Percentiles rank a stretch among this genome's conserved stretches.
These are phyloP conservation scores for Eucalyptus erythrocorys DNA, from an alignment of 345 rosid genomes.

Conservation along the genomic window DNA sequence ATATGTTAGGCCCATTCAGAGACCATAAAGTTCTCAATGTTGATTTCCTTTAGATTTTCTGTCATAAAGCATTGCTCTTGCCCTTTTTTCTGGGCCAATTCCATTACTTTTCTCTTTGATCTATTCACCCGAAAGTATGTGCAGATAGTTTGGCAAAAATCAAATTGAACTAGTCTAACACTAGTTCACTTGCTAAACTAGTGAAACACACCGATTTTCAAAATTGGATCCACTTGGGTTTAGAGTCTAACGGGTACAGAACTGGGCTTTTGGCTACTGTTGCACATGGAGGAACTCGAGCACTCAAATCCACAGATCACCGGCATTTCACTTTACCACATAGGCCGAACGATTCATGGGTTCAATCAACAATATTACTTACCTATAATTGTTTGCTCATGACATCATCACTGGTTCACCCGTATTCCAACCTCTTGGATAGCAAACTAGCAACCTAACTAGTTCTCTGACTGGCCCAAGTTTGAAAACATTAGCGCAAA, in stretches of 20 bases:
- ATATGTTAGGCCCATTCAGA: no score
- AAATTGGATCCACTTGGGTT: background rate
- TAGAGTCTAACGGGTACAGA: background rate
- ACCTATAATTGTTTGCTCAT: background rate
- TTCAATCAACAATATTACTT: background rate
- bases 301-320: background rate
- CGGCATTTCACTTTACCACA: background rate
- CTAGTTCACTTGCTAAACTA: background rate
- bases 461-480: background rate
- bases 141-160: no score
- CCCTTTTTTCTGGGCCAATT: no score
- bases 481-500: background rate
- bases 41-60: no score
- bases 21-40: no score
- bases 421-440: background rate
- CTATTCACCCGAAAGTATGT: no score
- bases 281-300: background rate
- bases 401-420: fast-evolving
- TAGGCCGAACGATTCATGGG: background rate
- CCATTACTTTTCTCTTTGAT: no score
- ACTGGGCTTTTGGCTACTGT: background rate
- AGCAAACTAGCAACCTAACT: background rate
- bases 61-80: no score
- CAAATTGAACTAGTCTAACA: background rate
- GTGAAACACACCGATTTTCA: background rate